A percentile compares a stretch with the other conserved stretches of the same genome.
Conservation (phyloP, 208 protist genomes). For the Trypanosoma theileri region DNA sequence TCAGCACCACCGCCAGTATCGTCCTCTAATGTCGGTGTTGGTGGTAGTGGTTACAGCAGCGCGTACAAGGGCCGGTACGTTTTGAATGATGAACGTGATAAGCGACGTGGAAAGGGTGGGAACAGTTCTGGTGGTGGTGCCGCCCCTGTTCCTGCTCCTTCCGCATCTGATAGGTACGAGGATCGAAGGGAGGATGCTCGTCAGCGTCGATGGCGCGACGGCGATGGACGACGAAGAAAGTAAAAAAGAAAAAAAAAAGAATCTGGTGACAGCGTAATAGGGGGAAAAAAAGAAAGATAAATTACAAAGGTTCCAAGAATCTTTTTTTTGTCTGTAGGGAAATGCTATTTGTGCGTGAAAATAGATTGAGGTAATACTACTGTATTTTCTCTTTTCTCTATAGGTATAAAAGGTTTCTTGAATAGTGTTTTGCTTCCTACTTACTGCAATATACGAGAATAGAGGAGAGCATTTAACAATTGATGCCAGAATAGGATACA, state of each 20-base stretch:
- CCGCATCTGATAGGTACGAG: slow-evolving; percentile 31
- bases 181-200: slow-evolving; percentile 59
- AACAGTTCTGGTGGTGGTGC: not conserved
- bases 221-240: slow-evolving; percentile 3
- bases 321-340: no score
- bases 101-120: slow-evolving; percentile 11
- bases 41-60: not conserved
- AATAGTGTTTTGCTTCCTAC: no score
- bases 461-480: no score
- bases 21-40: not conserved
- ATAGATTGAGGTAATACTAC: not conserved
- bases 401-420: no score
- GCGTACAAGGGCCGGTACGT: slow-evolving; percentile 13
- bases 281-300: slow-evolving; percentile 15
- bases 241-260: slow-evolving; percentile 9
- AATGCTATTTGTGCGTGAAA: no score
- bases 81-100: slow-evolving; percentile 18
- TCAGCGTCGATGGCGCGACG: slow-evolving; percentile 32
- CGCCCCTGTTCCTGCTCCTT: not conserved
- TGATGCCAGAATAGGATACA: no score
- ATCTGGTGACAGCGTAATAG: not conserved
- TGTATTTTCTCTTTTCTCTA: slow-evolving; percentile 12
- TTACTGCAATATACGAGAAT: no score
- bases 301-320: not conserved
- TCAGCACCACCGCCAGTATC: not conserved